These are phyloP conservation scores for Ophiostoma perfectum DNA, from an alignment of 2,329 filamentous ascomycete genomes.

Conservation along the genomic window DNA sequence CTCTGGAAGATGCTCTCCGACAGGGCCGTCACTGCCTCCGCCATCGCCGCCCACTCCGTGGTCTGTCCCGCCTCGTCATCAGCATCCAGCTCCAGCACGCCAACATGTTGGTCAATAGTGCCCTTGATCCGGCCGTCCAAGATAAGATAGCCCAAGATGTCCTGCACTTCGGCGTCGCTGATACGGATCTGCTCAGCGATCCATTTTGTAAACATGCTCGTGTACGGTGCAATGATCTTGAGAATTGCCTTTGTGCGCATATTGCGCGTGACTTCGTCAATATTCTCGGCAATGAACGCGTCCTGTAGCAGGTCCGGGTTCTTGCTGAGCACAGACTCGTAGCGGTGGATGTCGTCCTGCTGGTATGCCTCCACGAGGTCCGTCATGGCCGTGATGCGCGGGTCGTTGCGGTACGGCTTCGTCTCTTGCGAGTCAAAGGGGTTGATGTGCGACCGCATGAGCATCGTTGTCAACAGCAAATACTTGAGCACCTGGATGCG, in stretches of 20 bases:
- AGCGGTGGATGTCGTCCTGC: conserved; percentile 85
- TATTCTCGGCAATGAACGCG: conserved; percentile 96
- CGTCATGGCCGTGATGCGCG: conserved; percentile 93
- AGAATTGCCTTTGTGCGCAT: conserved; percentile 95
- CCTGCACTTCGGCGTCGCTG: conserved; percentile 77
- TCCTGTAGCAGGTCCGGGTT: conserved; percentile 88
- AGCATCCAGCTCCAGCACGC: conserved; percentile 72
- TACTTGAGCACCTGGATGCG: conserved; percentile 97
- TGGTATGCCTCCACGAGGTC: conserved; percentile 96
- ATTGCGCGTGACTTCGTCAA: conserved; percentile 95
- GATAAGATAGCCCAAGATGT: conserved; percentile 93
- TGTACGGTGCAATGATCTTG: conserved; percentile 91
- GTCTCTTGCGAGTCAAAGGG: conserved; percentile 98
- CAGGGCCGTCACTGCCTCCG: conserved; percentile 60
- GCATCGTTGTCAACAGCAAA: conserved; percentile 90
- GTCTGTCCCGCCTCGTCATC: conserved; percentile 66
- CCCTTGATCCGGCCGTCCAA: conserved; percentile 82
- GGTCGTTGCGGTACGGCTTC: conserved; percentile 94
- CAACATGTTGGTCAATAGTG: conserved; percentile 82
- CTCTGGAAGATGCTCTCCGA: conserved; percentile 71
- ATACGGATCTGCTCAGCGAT: conserved; percentile 87
- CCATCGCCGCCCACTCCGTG: conserved; percentile 59
- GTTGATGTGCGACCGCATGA: conserved; percentile 98
- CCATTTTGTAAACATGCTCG: conserved; percentile 80
- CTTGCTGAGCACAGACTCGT: conserved; percentile 79